Base-by-base conservation (phyloP, 2,329 filamentous ascomycete species). In the Balansia obtecta region DNA sequence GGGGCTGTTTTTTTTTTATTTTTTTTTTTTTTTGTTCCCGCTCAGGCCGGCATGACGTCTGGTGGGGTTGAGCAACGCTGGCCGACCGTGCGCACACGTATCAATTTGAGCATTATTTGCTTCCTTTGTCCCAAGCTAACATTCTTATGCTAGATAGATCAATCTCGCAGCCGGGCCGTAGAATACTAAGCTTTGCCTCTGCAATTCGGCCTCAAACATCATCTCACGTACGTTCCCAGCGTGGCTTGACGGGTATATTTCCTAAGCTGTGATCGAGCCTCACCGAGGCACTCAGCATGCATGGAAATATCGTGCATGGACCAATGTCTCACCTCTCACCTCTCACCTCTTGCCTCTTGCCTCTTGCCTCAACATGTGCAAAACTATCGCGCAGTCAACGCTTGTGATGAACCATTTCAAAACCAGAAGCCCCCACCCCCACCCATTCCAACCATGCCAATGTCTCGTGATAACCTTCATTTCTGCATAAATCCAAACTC, bases 401-500 rank as follows among this genome's bases (percentile, higher is more conserved):
- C 40, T 34, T 20, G 37, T 34, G 46, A 27, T 37, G 16, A 39
- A 39, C 22, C 18, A 33, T 40, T 49, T 12, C n/a, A 41, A 49
- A 49, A 47, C 30, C 15, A 37, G 30, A 52, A 49, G 20, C 11
- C 16, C n/a, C n/a, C n/a, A n/a, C n/a, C n/a, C n/a, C 30, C 37
- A 41, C 42, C 39, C 42, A 10, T 49, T 49, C 37, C 42, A 43
- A 30, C 37, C 50, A 46, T 46, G 50, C 50, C 18, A 15, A 37
- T 39, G n/a, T 47, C 32, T 58, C 56, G n/a, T n/a, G n/a, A 52
- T 56, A 39, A 53, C 50, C 52, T 41, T 37, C 37, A 43, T n/a
- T 52, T 48, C 47, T 50, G 44, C 50, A 42, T 51, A 55, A 49
- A 60, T 55, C 58, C 58, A 55, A 60, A 60, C 58, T 59, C 58